phyloP scores from a whole-genome alignment of 257 asterid species.

The Solanum stenotomum region DNA sequence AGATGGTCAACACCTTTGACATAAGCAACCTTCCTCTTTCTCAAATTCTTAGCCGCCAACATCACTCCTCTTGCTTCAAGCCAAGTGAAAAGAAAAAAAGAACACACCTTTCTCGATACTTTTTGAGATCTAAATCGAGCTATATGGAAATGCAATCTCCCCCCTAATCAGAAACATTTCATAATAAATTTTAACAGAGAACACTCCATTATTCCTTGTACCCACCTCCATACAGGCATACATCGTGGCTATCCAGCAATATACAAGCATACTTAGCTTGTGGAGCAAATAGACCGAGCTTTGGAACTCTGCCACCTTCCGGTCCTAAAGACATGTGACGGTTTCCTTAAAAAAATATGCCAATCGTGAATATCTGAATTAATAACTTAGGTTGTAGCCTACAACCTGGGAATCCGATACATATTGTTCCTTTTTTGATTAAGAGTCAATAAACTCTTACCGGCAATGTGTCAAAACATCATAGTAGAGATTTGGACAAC shows the following conservation, averaged over 20 bases:
- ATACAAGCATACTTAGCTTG: not conserved
- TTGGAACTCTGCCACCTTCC: not conserved
- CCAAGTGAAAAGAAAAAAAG: not conserved
- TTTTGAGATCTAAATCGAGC: not conserved
- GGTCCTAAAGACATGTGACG: not conserved
- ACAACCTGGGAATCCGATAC: not conserved
- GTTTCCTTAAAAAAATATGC: not conserved
- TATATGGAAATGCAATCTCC: not conserved
- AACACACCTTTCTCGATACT: not conserved
- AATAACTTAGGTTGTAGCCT: not conserved
- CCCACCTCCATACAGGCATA: not conserved
- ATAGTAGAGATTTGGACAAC: not conserved
- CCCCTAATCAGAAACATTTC: not conserved
- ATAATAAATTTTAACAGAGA: not conserved
- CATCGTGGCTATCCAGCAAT: not conserved
- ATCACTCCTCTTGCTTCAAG: not conserved
- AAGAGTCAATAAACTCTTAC: not conserved
- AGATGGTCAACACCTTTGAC: not conserved
- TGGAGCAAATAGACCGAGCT: not conserved
- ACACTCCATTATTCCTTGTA: not conserved
- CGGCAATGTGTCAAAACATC: not conserved
- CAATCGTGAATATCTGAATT: not conserved
- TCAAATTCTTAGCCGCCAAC: not conserved
- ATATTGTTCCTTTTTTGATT: not conserved
- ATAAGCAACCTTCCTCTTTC: not conserved